phyloP scores from a whole-genome alignment of 306 rosid genomes.

The Cucurbita maxima region DNA sequence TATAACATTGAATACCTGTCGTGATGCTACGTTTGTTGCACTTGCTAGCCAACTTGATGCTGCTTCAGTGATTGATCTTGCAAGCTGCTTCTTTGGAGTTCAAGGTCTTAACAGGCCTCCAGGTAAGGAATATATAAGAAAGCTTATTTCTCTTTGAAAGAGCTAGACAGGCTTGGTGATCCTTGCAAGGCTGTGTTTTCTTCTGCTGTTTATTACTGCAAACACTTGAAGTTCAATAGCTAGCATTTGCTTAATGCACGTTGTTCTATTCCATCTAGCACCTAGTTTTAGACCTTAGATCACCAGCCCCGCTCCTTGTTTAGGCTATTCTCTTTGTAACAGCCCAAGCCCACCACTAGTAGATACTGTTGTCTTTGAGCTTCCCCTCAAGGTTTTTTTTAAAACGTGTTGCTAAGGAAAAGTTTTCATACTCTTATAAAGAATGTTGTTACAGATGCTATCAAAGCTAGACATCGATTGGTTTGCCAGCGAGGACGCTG shows the following conservation, averaged over 20 bases:
- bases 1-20: constrained; percentile 70
- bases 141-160: neutral
- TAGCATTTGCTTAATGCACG: neutral
- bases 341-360: too few relatives aligned
- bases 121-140: constrained; percentile 26
- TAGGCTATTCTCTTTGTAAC: neutral
- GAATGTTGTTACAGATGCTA: too few relatives aligned
- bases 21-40: constrained; percentile 77
- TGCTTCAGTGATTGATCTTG: constrained; percentile 47
- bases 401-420: too few relatives aligned
- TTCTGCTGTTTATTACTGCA: neutral
- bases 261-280: neutral
- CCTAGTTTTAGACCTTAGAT: neutral
- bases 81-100: constrained; percentile 85
- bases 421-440: too few relatives aligned
- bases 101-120: constrained; percentile 47
- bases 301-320: neutral
- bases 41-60: constrained; percentile 70
- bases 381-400: too few relatives aligned
- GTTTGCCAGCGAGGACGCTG: too few relatives aligned
- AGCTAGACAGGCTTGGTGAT: neutral
- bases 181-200: neutral
- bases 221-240: neutral
- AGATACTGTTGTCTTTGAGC: too few relatives aligned
- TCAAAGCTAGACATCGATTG: too few relatives aligned